A percentile compares a stretch with the other conserved stretches of the same genome.
Conservation (phyloP, 495 filamentous ascomycete genomes). For the Chaetomium cochliodes region DNA sequence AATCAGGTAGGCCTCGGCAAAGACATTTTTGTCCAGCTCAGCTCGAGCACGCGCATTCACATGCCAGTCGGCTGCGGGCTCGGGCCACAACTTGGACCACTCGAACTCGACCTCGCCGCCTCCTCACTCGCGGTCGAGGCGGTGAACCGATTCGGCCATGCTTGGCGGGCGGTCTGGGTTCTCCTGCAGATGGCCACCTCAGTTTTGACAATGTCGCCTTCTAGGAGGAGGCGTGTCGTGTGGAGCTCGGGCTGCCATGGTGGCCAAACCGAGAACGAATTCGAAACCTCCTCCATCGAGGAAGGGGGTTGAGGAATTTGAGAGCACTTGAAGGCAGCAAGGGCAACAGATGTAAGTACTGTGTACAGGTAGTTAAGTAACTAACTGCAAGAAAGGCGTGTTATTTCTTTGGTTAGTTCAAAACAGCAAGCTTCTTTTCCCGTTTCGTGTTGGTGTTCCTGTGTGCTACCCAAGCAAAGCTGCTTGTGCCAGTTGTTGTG, state of each 20-base stretch:
- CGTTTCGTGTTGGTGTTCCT: not conserved
- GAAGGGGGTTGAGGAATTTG: not conserved
- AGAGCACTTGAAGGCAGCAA: not conserved
- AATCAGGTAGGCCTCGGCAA: constrained; percentile 26
- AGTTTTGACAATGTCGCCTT: not conserved
- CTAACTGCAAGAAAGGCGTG: no score
- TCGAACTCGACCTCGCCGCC: not conserved
- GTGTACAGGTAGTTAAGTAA: no score
- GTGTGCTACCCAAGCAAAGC: not conserved
- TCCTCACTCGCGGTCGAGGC: constrained; percentile 1
- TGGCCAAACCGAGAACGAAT: constrained; percentile 10
- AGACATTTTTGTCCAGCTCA: constrained; percentile 17
- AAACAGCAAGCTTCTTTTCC: not conserved
- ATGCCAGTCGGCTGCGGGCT: constrained; percentile 12
- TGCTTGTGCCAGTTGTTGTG: not conserved
- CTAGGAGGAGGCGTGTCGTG: not conserved
- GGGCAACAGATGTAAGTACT: not conserved
- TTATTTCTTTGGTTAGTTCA: not conserved
- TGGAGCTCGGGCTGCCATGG: not conserved
- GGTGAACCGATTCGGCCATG: constrained; percentile 1
- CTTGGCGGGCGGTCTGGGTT: constrained; percentile 6
- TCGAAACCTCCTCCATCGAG: not conserved
- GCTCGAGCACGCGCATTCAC: constrained; percentile 18
- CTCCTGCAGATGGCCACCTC: not conserved
- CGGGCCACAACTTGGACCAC: not conserved